Conservation (phyloP, 768 basidiomycete species). For the Ramaria sp. region DNA sequence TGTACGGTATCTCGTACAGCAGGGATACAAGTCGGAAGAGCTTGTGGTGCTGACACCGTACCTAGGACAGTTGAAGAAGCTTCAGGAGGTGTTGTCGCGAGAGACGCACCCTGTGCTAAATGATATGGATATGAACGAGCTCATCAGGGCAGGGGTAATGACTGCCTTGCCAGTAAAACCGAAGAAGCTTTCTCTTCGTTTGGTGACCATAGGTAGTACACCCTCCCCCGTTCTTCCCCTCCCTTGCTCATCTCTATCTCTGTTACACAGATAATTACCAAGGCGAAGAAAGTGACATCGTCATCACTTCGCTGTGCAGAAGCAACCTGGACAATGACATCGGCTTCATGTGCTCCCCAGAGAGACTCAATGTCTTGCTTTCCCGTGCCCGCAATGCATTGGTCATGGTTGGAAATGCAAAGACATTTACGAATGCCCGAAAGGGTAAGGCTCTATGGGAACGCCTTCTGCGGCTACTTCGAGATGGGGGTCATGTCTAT, state of each 20-base stretch:
- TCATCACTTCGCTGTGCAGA: conserved; percentile 49
- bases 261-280: conserved; percentile 50
- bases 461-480: conserved; percentile 35
- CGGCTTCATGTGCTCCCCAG: conserved; percentile 62
- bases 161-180: conserved; percentile 26
- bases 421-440: conserved; percentile 44
- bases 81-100: too few relatives aligned
- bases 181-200: conserved; percentile 39
- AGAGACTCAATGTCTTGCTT: conserved; percentile 60
- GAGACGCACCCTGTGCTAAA: too few relatives aligned
- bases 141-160: too few relatives aligned
- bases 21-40: conserved; percentile 52
- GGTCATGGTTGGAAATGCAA: conserved; percentile 54
- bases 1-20: conserved; percentile 52
- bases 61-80: conserved; percentile 48
- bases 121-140: too few relatives aligned
- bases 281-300: conserved; percentile 64
- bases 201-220: conserved; percentile 53
- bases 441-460: conserved; percentile 45
- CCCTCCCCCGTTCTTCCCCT: neutral
- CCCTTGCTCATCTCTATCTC: too few relatives aligned
- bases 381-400: conserved; percentile 57
- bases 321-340: conserved; percentile 48
- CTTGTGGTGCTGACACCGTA: conserved; percentile 63
- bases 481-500: conserved; percentile 35